Base-by-base conservation (phyloP, 306 rosid genomes). In the Prunus campanulata region DNA sequence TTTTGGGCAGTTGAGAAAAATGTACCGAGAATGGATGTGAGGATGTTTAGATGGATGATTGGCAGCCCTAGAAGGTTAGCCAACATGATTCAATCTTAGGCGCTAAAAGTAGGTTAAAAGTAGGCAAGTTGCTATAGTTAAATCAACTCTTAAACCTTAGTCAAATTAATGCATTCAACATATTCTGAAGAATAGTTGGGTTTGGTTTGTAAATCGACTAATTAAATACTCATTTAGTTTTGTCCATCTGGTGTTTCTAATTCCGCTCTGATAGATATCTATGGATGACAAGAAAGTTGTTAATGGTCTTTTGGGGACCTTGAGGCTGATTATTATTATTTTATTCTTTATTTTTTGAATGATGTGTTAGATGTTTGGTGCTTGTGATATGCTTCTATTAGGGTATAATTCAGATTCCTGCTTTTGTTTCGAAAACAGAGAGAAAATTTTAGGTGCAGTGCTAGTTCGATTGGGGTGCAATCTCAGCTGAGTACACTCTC, bases 381-480 rank as follows among this genome's bases (percentile, higher is more conserved):
- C 72, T 74, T 63, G 67, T 75, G 62, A 64, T 71, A 27, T 69
- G 62, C 55, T 67, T 70, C 35, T 81, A 75, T 67, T 66, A 61
- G 25, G 27, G 71, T 72, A 69, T 74, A 68, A 74, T 84, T 83
- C 70, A 24, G 79, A 74, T 69, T 71, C 74, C 62, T 81, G 74
- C 68, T 61, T 74, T 66, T 78, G 81, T 85, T 83, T 78, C 29
- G 75, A 32, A 78, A 42, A 82, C 87, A 94, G 97, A 89, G 97
- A 92, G 96, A 89, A 69, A 94, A 92, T 83, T 94, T 94, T 88
- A 89, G 87, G 87, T 76, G 84, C 84, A 81, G 68, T 76, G 78
- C 95, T 57, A 88, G 87, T 78, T 89, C 96, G 35, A 90, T 94
- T 75, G 98, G 98, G 56, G 96, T 94, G 82, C 98, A 94, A 85